phyloP scores from a whole-genome alignment of 352 stramenopile genomes.

The Blastocystis sp. region DNA sequence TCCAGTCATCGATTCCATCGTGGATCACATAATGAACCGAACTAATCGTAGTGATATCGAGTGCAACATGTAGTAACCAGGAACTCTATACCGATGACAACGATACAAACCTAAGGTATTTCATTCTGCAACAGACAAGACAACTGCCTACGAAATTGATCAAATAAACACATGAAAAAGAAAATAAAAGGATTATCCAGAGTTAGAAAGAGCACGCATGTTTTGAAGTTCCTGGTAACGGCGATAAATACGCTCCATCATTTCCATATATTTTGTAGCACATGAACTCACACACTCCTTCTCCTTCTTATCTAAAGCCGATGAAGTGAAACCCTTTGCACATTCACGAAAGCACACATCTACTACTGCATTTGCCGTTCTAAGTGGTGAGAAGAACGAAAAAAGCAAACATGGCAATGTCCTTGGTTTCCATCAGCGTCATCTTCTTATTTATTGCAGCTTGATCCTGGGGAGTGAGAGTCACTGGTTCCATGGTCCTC shows the following conservation, averaged over 20 bases:
- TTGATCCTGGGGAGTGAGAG: neutral
- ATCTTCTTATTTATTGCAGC: neutral
- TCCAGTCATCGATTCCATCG: neutral
- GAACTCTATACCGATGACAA: neutral
- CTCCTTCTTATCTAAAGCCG: conserved; percentile 65
- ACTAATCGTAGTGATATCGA: neutral
- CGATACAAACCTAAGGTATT: neutral
- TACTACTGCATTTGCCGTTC: conserved; percentile 60
- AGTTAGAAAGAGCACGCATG: neutral
- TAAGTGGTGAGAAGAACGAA: neutral
- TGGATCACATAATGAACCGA: neutral
- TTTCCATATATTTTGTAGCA: conserved; percentile 64
- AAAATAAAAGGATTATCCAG: neutral
- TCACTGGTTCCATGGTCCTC: neutral
- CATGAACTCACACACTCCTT: conserved; percentile 64
- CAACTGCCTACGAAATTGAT: neutral
- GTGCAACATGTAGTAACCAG: neutral
- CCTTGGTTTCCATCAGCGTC: conserved; percentile 15
- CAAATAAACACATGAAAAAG: neutral
- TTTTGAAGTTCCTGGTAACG: conserved; percentile 64
- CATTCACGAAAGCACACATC: conserved; percentile 64
- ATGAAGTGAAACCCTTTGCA: conserved; percentile 65
- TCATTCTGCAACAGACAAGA: neutral
- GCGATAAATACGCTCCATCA: conserved; percentile 64
- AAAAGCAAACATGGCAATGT: neutral